Evolutionary conservation across 306 rosid genomes (phyloP), one percentile per base, ranked within the genome.

Genomic region (Astragalus membranaceus): DNA sequence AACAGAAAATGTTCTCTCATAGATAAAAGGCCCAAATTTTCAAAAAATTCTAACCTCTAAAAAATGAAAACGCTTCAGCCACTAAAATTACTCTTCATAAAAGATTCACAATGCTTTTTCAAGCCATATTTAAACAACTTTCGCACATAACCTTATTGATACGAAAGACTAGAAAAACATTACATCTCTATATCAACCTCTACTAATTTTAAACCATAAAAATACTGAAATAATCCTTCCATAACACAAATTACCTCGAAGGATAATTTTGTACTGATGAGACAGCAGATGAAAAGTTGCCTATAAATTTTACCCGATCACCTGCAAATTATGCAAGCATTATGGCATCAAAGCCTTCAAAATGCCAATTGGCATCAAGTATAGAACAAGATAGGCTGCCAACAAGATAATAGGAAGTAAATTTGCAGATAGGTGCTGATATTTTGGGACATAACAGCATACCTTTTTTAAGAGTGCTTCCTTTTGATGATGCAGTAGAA

Each of bases 401-500:
- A 20, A 20, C 52, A 67, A 59, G 13, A 66, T 3, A 56, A 43
- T 53, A 67, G 57, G 39, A 47, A 54, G 37, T 29, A 69, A 68
- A 64, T 6, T 20, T 43, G 44, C 10, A 81, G 16, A 52, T 52
- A 54, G 73, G 69, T n/a, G n/a, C 7, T 47, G 35, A 63, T 55
- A 3, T 60, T 36, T 57, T 29, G 14, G 41, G 59, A 72, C 47
- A 16, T 15, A 70, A 59, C 37, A 75, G 10, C 44, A 60, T 74
- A 79, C 98, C 98, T 72, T 75, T 75, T 82, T 85, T 93, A 59
- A 90, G 82, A 57, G 88, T 73, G 70, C 77, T 47, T 79, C 85
- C 86, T 76, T 87, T 87, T 68, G 97, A 88, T 41, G 98, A 93
- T 62, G 97, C 97, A 35, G 89, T 88, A 62, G 98, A 93, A 73